Conservation (phyloP, 176 grass and related monocot genomes). For the Pontederia paniculata region DNA sequence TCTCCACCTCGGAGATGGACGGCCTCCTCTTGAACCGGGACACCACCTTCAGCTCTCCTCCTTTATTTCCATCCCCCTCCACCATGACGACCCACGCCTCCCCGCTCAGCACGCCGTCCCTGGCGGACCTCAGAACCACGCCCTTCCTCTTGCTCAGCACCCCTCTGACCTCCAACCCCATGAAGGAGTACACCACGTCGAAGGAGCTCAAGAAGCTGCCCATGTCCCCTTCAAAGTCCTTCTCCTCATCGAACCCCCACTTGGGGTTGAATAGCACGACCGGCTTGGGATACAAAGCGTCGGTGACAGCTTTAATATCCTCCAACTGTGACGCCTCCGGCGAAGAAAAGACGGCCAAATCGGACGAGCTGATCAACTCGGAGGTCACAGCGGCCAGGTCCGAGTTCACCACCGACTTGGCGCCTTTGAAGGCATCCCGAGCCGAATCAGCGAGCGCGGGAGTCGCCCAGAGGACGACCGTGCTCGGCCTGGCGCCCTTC, state of each 20-base stretch:
- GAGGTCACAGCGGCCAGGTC: slow-evolving; percentile 25
- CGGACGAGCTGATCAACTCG: slow-evolving; percentile 20
- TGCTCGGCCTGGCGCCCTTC: slow-evolving; percentile 29
- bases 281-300: slow-evolving; percentile 37
- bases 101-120: slow-evolving; percentile 47
- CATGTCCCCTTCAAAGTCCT: slow-evolving; percentile 22
- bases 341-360: slow-evolving; percentile 52
- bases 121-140: slow-evolving; percentile 46
- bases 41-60: slow-evolving; percentile 46
- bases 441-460: slow-evolving; percentile 21
- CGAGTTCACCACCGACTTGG: slow-evolving; percentile 27
- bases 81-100: slow-evolving; percentile 85
- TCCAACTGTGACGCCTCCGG: slow-evolving; percentile 40
- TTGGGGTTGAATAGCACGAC: slow-evolving; percentile 77
- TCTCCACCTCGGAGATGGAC: slow-evolving; percentile 82
- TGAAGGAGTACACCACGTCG: slow-evolving; percentile 85
- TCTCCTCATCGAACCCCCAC: slow-evolving; percentile 76
- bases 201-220: slow-evolving; percentile 53
- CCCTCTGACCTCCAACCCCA: slow-evolving; percentile 73
- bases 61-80: slow-evolving; percentile 26
- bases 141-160: slow-evolving; percentile 64
- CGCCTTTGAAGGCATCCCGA: slow-evolving; percentile 18
- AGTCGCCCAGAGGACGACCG: slow-evolving; percentile 55
- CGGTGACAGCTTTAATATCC: slow-evolving; percentile 24
- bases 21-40: slow-evolving; percentile 61